Evolutionary conservation across 1,284 basidiomycete genomes (phyloP).

Genomic region (Leccinum pachyderme): DNA sequence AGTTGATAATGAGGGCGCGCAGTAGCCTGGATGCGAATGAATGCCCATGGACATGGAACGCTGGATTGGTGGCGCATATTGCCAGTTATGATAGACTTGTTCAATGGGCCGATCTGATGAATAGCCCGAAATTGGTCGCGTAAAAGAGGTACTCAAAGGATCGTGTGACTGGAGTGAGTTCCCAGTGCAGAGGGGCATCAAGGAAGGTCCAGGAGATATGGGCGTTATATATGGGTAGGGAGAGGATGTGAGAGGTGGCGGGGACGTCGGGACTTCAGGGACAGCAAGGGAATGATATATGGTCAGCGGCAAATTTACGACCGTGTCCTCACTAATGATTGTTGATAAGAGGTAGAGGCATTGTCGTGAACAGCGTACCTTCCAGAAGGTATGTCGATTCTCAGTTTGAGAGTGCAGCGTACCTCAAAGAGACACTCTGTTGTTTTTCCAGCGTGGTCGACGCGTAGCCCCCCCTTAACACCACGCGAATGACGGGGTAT

Average conservation of each 20-base stretch:
- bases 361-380: slow-evolving; percentile 22
- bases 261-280: slow-evolving; percentile 38
- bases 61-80: slow-evolving; percentile 15
- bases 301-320: slow-evolving; percentile 60
- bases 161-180: slow-evolving; percentile 11
- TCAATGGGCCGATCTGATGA: slow-evolving; percentile 9
- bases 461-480: slow-evolving; percentile 51
- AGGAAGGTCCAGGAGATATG: slow-evolving; percentile 9
- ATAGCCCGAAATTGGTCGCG: slow-evolving; percentile 3
- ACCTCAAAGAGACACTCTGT: slow-evolving; percentile 66
- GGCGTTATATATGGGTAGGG: slow-evolving; percentile 24
- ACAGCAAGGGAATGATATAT: slow-evolving; percentile 60
- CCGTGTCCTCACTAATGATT: slow-evolving; percentile 60
- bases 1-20: slow-evolving; percentile 11
- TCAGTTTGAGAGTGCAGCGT: slow-evolving; percentile 23
- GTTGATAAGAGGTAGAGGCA: slow-evolving; percentile 13
- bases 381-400: slow-evolving; percentile 28
- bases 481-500: slow-evolving; percentile 62
- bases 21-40: slow-evolving; percentile 14
- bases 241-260: slow-evolving; percentile 12
- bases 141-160: slow-evolving; percentile 5
- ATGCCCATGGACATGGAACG: slow-evolving; percentile 20
- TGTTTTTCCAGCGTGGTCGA: slow-evolving; percentile 36
- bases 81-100: slow-evolving; percentile 18
- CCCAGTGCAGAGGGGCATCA: slow-evolving; percentile 11